These are phyloP conservation scores for Sergeia podlipaevii DNA, from an alignment of 208 protist species.

Conservation along the genomic window DNA sequence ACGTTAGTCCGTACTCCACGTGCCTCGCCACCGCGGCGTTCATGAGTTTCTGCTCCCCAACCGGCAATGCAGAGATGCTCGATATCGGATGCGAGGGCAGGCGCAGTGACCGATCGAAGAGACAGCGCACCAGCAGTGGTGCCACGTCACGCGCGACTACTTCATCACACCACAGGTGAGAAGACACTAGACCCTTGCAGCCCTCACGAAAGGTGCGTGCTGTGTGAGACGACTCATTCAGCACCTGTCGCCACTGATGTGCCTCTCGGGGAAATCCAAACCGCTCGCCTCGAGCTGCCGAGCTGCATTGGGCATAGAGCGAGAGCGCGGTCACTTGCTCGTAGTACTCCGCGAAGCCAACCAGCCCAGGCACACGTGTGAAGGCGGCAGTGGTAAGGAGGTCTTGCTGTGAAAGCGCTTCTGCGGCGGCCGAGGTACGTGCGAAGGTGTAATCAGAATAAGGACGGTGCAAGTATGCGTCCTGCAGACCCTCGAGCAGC, in stretches of 20 bases:
- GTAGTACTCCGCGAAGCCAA: slow-evolving; percentile 51
- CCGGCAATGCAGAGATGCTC: slow-evolving; percentile 24
- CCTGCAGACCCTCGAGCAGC: slow-evolving; percentile 71
- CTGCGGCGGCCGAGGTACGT: slow-evolving; percentile 36
- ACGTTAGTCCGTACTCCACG: slow-evolving; percentile 66
- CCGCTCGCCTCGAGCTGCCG: slow-evolving; percentile 16
- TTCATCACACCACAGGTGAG: slow-evolving; percentile 31
- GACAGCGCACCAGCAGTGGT: slow-evolving; percentile 50
- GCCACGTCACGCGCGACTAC: slow-evolving; percentile 26
- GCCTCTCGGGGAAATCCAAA: slow-evolving; percentile 44
- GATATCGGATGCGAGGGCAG: slow-evolving; percentile 40
- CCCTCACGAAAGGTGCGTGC: slow-evolving; percentile 37
- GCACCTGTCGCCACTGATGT: slow-evolving; percentile 19
- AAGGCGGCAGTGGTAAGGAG: slow-evolving; percentile 33
- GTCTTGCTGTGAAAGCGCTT: slow-evolving; percentile 56
- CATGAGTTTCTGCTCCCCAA: slow-evolving; percentile 34
- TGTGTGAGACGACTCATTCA: slow-evolving; percentile 32
- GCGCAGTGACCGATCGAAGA: slow-evolving; percentile 48
- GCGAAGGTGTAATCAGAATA: slow-evolving; percentile 71
- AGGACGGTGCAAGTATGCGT: slow-evolving; percentile 56
- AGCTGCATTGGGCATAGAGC: slow-evolving; percentile 52
- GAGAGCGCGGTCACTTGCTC: slow-evolving; percentile 35
- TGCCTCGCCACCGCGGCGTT: slow-evolving; percentile 45
- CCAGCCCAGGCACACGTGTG: slow-evolving; percentile 13
- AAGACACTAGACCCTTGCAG: slow-evolving; percentile 20